phyloP scores from a whole-genome alignment of 441 rosid genomes.

The Arabidopsis lyrata region DNA sequence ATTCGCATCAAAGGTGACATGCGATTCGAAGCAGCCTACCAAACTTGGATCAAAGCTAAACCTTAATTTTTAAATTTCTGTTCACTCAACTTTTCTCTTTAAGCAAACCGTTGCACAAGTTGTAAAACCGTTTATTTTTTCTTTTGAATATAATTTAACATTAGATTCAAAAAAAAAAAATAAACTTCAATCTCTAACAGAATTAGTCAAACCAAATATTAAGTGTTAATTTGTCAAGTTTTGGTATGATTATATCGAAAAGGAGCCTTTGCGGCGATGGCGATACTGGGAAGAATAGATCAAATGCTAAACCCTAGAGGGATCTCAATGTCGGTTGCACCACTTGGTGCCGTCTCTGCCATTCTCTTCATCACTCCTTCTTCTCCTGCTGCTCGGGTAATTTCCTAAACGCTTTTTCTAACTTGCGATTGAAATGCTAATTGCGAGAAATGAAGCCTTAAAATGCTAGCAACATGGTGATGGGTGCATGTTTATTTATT shows the following conservation, averaged over 20 bases:
- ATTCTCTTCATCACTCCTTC: conserved; percentile 75
- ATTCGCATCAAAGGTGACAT: too few species aligned
- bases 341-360: conserved; percentile 84
- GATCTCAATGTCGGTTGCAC: conserved; percentile 76
- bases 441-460: background rate
- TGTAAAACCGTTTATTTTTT: too few species aligned
- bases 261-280: conserved; percentile 97
- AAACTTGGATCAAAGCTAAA: too few species aligned
- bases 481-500: conserved; percentile 19
- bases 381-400: conserved; percentile 83
- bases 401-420: background rate
- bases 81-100: too few species aligned
- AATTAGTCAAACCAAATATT: too few species aligned
- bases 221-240: too few species aligned
- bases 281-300: conserved; percentile 80
- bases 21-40: too few species aligned
- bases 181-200: too few species aligned
- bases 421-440: background rate
- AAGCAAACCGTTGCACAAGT: too few species aligned
- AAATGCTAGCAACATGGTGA: conserved; percentile 26
- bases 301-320: conserved; percentile 73
- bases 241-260: conserved; percentile 4
- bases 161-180: too few species aligned
- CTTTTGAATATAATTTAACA: too few species aligned
- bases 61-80: too few species aligned